Percentiles rank a stretch among this genome's conserved stretches.
phyloP scores from a whole-genome alignment of 345 rosid genomes.

The Lepidium africanum region DNA sequence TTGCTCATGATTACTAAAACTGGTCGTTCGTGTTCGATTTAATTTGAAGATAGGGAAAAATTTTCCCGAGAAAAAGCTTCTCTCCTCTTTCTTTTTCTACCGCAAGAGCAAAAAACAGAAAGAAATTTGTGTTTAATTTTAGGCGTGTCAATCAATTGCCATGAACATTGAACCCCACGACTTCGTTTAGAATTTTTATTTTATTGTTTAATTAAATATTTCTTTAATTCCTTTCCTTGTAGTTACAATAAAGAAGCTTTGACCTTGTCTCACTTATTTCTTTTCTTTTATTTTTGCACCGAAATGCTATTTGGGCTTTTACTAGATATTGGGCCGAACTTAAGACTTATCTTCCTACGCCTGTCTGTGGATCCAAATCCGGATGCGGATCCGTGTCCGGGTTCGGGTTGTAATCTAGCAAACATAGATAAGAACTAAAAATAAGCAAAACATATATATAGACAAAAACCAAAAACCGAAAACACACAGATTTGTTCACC shows the following conservation, averaged over 20 bases:
- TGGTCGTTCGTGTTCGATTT: not conserved
- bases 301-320: not conserved
- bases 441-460: no score
- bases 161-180: conserved; percentile 26
- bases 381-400: no score
- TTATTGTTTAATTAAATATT: not conserved
- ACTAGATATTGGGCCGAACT: not conserved
- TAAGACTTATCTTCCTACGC: no score
- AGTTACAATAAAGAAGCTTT: conserved; percentile 12
- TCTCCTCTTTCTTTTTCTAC: not conserved
- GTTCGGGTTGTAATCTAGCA: no score
- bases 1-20: conserved; percentile 37
- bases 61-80: not conserved
- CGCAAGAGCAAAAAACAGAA: not conserved
- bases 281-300: not conserved
- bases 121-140: not conserved
- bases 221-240: not conserved
- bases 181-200: not conserved
- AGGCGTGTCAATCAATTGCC: conserved; percentile 14
- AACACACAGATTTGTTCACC: no score
- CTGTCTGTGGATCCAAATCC: no score
- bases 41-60: not conserved
- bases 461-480: no score
- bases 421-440: no score
- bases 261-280: conserved; percentile 15